Evolutionary conservation across 2,329 filamentous ascomycete species (phyloP).

Genomic region (Penicillium psychrosexuale): DNA sequence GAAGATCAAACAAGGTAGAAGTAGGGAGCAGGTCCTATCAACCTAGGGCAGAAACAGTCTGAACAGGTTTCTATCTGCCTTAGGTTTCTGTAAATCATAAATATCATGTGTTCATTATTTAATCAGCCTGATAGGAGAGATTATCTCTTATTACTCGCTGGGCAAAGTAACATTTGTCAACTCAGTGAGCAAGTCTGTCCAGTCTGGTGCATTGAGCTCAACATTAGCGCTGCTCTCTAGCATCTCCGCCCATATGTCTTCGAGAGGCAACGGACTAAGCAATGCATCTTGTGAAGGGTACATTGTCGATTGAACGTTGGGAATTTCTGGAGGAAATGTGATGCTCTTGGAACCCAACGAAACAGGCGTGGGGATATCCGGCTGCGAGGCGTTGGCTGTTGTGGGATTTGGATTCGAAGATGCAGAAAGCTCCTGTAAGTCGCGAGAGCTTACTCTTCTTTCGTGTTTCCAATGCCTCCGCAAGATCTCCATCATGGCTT

Average conservation of each 20-base stretch:
- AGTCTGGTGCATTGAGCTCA: constrained; percentile 26
- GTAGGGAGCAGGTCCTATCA: too few species aligned
- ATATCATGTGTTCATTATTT: neutral
- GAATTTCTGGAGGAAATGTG: neutral
- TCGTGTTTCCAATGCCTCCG: constrained; percentile 31
- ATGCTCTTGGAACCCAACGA: neutral
- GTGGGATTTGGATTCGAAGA: neutral
- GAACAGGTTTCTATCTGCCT: too few species aligned
- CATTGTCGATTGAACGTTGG: neutral
- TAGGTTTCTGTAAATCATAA: too few species aligned
- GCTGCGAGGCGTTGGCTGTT: neutral
- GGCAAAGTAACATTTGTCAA: constrained; percentile 24
- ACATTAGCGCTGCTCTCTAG: constrained; percentile 27
- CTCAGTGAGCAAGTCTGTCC: constrained; percentile 31
- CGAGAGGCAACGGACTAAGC: constrained; percentile 17
- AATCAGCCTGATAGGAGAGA: neutral
- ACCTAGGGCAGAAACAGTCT: too few species aligned
- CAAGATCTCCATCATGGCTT: constrained; percentile 39
- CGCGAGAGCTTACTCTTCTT: constrained; percentile 2
- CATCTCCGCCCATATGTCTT: constrained; percentile 34
- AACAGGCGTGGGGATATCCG: neutral
- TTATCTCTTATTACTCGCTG: constrained; percentile 6
- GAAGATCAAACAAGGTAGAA: too few species aligned
- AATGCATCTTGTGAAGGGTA: neutral
- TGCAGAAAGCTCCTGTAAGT: neutral